Base-by-base conservation (phyloP, 352 stramenopile species). In the Pythium chondricola region DNA sequence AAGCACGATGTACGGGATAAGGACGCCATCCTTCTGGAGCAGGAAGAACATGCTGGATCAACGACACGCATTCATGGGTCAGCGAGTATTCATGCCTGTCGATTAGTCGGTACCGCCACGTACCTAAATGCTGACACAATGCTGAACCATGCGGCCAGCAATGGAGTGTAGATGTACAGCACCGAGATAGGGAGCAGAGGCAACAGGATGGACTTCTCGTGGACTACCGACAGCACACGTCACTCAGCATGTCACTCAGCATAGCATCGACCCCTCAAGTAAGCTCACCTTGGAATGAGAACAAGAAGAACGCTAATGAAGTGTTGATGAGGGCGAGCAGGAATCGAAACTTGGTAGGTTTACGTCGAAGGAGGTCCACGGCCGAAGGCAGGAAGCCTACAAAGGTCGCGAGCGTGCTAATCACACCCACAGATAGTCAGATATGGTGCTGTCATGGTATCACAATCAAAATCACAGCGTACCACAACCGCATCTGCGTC, bases 121-220 rank as follows among this genome's bases (percentile, higher is more conserved):
- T 46, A 94, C 83, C 83, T 94, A 56, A 92, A 94, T 9, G 83
- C 87, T 29, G 83, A 84, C 6, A 94, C 31, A 27, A 83, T 66
- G 46, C 75, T 83, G 50, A 92, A 92, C 78, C 80, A 92, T 14
- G 75, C 70, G 11, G 74, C 63, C 0, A 94, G 40, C 21, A 92
- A 63, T 18, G 74, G 56, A 10, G 77, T 66, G 31, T 84, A 54
- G 14, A 61, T 52, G 56, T 78, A 81, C 22, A 98, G 63, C 5
- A 98, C 74, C n/a, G 82, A 85, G 9, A 95, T 72, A 2, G 95
- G 94, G 29, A 97, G 73, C 31, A 97, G 46, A n/a, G 91, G 74
- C 24, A 98, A 69, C 48, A 98, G 59, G 45, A 98, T 97, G 6
- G 90, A 88, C 61, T 98, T 98, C 62, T 98, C 95, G 51, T 98